Percentiles rank a stretch among this genome's conserved stretches.
Evolutionary conservation across 441 rosid genomes (phyloP).

Genomic region (Raphanus hybrid): DNA sequence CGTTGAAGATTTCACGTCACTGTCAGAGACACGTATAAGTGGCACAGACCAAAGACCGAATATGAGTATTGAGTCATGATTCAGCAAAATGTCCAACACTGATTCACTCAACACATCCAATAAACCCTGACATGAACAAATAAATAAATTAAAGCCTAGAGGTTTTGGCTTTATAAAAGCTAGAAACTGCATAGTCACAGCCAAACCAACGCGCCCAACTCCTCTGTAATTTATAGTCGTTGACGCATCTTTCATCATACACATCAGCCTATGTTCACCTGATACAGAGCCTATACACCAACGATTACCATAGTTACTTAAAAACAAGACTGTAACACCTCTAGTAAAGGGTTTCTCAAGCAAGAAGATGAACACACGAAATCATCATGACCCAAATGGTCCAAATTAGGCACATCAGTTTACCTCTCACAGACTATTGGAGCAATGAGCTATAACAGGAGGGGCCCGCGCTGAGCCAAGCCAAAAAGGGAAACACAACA

Average conservation of each 20-base stretch:
- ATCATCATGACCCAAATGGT: too few species aligned
- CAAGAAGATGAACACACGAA: not conserved
- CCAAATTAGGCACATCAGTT: too few species aligned
- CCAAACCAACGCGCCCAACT: slow-evolving; percentile 64
- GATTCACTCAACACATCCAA: not conserved
- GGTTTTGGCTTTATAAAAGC: slow-evolving; percentile 44
- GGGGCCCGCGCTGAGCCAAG: too few species aligned
- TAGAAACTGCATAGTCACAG: slow-evolving; percentile 66
- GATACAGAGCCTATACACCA: slow-evolving; percentile 80
- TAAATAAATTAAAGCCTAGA: too few species aligned
- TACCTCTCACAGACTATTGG: too few species aligned
- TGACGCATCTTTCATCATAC: slow-evolving; percentile 62
- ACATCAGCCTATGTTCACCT: slow-evolving; percentile 78
- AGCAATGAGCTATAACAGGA: too few species aligned
- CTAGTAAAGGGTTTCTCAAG: not conserved
- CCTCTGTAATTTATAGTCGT: slow-evolving; percentile 54
- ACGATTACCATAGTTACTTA: slow-evolving; percentile 34
- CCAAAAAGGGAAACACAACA: too few species aligned
- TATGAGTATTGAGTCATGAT: not conserved
- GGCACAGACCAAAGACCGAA: too few species aligned
- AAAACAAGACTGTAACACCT: not conserved
- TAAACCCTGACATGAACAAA: not conserved
- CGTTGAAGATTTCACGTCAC: too few species aligned
- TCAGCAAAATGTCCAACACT: not conserved
- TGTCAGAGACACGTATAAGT: too few species aligned